A percentile compares a stretch with the other conserved stretches of the same genome.
Conservation (phyloP, 441 rosid species). For the Brassica balearica region DNA sequence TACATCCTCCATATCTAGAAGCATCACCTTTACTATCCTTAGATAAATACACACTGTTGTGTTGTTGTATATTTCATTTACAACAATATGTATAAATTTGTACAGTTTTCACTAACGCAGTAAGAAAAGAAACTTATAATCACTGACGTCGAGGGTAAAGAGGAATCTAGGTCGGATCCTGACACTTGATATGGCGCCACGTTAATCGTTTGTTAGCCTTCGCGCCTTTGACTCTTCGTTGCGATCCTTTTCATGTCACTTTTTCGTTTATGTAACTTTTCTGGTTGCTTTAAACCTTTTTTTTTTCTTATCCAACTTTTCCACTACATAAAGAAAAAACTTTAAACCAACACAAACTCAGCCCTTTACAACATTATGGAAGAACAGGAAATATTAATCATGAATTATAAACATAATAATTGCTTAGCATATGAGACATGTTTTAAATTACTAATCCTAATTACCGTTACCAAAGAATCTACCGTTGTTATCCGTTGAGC, state of each 20-base stretch:
- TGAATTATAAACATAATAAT: constrained; percentile 43
- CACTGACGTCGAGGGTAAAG: constrained; percentile 3
- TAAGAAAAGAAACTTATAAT: neutral
- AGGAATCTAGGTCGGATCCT: constrained; percentile 38
- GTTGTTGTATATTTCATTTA: neutral
- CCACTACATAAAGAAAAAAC: constrained; percentile 5
- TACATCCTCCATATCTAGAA: constrained; percentile 19
- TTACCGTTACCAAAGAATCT: constrained; percentile 38
- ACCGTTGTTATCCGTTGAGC: constrained; percentile 45
- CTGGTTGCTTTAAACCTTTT: constrained; percentile 18
- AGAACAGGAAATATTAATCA: constrained; percentile 28
- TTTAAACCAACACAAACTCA: constrained; percentile 15
- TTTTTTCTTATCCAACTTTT: constrained; percentile 24
- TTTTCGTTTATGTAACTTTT: constrained; percentile 31
- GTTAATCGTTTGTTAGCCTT: constrained; percentile 35
- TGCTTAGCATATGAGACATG: constrained; percentile 40
- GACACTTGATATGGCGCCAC: constrained; percentile 41
- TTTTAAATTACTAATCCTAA: constrained; percentile 20
- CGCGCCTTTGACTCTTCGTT: constrained; percentile 44
- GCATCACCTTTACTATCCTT: neutral
- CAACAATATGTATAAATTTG: neutral
- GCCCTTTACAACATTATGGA: constrained; percentile 36
- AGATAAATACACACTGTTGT: neutral
- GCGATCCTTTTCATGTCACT: constrained; percentile 33
- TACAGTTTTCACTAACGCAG: neutral